These are phyloP conservation scores for Planoprotostelium fungivorum DNA, from an alignment of 78 protist species.

Conservation along the genomic window DNA sequence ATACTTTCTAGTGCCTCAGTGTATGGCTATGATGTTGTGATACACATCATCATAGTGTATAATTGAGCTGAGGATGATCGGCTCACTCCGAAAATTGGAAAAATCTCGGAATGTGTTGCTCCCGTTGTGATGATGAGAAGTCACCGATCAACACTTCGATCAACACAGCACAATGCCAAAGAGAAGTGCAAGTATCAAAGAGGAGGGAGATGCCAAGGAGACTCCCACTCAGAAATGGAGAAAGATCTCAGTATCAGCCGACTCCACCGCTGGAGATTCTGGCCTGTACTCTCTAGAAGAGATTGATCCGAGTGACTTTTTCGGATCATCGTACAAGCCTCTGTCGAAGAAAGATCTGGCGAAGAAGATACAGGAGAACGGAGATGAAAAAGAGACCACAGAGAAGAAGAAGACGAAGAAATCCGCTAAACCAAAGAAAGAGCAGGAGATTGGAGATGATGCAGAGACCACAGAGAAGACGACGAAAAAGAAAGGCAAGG, in stretches of 20 bases:
- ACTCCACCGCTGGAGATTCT: constrained; percentile 6
- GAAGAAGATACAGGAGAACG: constrained; percentile 7
- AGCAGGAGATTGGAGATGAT: background rate
- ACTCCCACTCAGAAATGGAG: background rate
- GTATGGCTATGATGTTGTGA: no score
- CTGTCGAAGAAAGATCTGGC: background rate
- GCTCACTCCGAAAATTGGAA: no score
- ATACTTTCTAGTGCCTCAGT: no score
- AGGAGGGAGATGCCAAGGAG: no score
- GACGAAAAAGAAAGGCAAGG: background rate
- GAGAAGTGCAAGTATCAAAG: no score
- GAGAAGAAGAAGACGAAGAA: background rate
- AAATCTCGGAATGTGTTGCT: no score
- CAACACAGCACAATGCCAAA: no score
- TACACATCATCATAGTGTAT: no score
- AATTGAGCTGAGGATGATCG: no score
- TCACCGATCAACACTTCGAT: no score
- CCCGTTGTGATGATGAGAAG: no score
- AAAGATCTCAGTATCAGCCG: background rate
- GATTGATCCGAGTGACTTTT: constrained; percentile 23
- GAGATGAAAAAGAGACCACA: background rate
- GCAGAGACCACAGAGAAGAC: background rate
- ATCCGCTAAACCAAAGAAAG: constrained; percentile 5
- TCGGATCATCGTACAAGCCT: constrained; percentile 1
- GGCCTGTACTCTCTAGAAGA: constrained; percentile 29